Evolutionary conservation across 1,284 basidiomycete species (phyloP), one percentile per base, ranked within the genome.

Genomic region (Boletus smithii): DNA sequence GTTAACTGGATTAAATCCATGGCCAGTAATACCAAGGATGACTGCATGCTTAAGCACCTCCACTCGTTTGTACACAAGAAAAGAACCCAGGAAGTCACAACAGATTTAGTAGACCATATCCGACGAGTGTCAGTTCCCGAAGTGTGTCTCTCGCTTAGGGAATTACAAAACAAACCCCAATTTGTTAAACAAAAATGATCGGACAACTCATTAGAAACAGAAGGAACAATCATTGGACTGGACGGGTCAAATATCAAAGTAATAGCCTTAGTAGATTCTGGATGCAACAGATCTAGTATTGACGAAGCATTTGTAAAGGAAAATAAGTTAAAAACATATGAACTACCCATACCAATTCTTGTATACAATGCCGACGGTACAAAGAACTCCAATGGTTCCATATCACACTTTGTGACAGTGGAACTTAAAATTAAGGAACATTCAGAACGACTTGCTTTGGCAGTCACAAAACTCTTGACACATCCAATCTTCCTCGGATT

Each of bases 321-420:
- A 14, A 13, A 20, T 11, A 20, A 23, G 3, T 8, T 40, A 2
- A 7, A 17, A 6, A 29, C 18, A 4, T 14, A 20, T 2, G 8
- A 30, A 1, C 5, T 59, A 8, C 50, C 53, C 5, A n/a, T 47
- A 0, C 42, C 56, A 1, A 54, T 65, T 9, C 50, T 42, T 2
- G 59, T 63, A 0, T 62, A 58, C 40, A 62, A 60, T 41, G 56
- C 56, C 5, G 53, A 58, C 33, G 41, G 50, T 3, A 50, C 56
- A 4, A 26, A 37, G 3, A 60, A 62, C 31, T 10, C 32, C 3
- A 23, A 27, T 2, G 49, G 54, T 4, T 24, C 30, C 3, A 62
- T 63, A 8, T 3, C 5, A 3, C 2, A 42, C 2, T 41, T 29
- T 13, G 18, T 13, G 10, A 11, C 9, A 13, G 16, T 46, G 4